Percentiles rank a stretch among this genome's conserved stretches.
phyloP scores from a whole-genome alignment of 768 basidiomycete species.

The Boletus eberwhitei region DNA sequence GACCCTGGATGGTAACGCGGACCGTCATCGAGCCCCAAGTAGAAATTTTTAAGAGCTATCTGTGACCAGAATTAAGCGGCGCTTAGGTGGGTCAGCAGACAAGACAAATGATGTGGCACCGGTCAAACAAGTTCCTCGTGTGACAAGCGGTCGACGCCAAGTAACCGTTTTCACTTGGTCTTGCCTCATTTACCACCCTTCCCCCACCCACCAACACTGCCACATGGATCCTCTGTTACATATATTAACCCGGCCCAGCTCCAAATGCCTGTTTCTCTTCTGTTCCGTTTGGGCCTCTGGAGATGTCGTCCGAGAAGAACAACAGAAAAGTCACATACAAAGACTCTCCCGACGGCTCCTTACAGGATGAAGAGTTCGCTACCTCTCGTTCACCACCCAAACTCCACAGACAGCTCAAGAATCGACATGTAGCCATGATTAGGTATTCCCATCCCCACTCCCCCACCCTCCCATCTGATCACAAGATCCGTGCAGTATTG shows the following conservation, averaged over 20 bases:
- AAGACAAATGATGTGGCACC: too few relatives aligned
- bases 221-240: background rate
- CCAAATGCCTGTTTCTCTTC: background rate
- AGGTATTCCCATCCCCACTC: slow-evolving; percentile 37
- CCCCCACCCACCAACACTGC: background rate
- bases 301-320: slow-evolving; percentile 25
- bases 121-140: too few relatives aligned
- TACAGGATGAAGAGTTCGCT: slow-evolving; percentile 22
- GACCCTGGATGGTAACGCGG: background rate
- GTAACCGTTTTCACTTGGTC: background rate
- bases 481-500: slow-evolving; percentile 43
- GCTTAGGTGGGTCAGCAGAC: too few relatives aligned
- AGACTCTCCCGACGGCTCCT: slow-evolving; percentile 13
- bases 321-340: background rate
- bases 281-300: background rate
- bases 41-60: too few relatives aligned
- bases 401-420: slow-evolving; percentile 65
- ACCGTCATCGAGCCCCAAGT: too few relatives aligned
- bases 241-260: background rate
- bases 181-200: background rate
- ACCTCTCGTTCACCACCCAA: background rate
- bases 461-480: background rate
- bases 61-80: too few relatives aligned
- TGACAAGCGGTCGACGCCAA: too few relatives aligned
- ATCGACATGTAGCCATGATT: slow-evolving; percentile 81